phyloP scores from a whole-genome alignment of 169 alveolate genomes.

The Plasmodium sp. region DNA sequence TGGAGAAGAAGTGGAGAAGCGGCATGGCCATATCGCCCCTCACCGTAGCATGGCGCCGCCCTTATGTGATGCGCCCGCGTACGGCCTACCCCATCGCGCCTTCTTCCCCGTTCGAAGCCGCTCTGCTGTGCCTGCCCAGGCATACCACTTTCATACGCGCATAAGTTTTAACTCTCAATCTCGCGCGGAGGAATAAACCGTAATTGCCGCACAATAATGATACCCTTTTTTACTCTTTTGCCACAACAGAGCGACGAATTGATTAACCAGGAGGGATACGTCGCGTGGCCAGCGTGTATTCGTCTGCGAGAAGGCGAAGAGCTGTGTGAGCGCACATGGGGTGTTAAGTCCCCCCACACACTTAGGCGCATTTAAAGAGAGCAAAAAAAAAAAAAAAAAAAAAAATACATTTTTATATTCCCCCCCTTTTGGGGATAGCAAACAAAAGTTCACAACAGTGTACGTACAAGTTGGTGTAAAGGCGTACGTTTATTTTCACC shows the following conservation, averaged over 20 bases:
- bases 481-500: not conserved
- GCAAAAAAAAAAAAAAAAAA: not conserved
- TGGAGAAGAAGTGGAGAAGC: not conserved
- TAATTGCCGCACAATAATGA: not conserved
- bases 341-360: not conserved
- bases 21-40: not conserved
- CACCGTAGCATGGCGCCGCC: not conserved
- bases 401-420: not conserved
- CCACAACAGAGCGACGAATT: not conserved
- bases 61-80: not conserved
- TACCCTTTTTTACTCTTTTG: not conserved
- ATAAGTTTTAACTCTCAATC: not conserved
- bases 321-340: not conserved
- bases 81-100: not conserved
- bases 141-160: not conserved
- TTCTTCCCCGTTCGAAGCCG: not conserved
- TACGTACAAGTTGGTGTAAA: not conserved
- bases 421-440: not conserved
- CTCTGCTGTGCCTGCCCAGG: not conserved
- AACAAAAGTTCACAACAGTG: not conserved
- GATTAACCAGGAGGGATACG: not conserved
- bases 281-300: not conserved
- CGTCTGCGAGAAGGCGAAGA: not conserved
- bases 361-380: not conserved
- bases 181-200: not conserved